A percentile compares a stretch with the other conserved stretches of the same genome.
Evolutionary conservation across 768 basidiomycete genomes (phyloP).

Genomic region (Ephemerocybe angulata): DNA sequence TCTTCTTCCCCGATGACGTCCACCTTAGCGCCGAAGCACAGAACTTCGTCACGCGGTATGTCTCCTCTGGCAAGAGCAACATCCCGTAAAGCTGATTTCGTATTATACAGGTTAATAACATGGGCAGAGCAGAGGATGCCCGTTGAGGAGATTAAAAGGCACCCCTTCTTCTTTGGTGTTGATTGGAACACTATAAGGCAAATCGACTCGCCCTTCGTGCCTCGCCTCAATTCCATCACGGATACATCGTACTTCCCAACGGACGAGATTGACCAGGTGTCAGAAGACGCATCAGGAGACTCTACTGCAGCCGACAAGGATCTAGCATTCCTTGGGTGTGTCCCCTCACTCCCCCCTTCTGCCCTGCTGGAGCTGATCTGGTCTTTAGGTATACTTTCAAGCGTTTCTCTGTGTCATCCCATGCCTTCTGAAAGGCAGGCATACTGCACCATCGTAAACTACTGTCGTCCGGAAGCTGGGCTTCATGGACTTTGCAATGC

Average conservation of each 20-base stretch:
- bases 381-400: slow-evolving; percentile 70
- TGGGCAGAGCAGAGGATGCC: slow-evolving; percentile 74
- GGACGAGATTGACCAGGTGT: slow-evolving; percentile 81
- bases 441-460: too few species aligned
- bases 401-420: slow-evolving; percentile 63
- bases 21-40: slow-evolving; percentile 89
- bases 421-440: slow-evolving; percentile 48
- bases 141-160: slow-evolving; percentile 85
- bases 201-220: slow-evolving; percentile 96
- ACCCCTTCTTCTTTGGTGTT: slow-evolving; percentile 94
- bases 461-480: too few species aligned
- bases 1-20: slow-evolving; percentile 91
- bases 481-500: too few species aligned
- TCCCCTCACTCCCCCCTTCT: background rate
- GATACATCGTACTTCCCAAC: slow-evolving; percentile 99
- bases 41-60: slow-evolving; percentile 79
- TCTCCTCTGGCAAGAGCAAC: too few species aligned
- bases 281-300: slow-evolving; percentile 42
- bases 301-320: slow-evolving; percentile 48
- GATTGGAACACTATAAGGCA: slow-evolving; percentile 86
- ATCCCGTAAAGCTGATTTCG: background rate
- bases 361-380: background rate
- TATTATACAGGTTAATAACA: slow-evolving; percentile 63
- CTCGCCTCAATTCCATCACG: slow-evolving; percentile 86
- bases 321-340: slow-evolving; percentile 63